phyloP scores from a whole-genome alignment of 805 yeast genomes.

The Saturnispora saitoi region DNA sequence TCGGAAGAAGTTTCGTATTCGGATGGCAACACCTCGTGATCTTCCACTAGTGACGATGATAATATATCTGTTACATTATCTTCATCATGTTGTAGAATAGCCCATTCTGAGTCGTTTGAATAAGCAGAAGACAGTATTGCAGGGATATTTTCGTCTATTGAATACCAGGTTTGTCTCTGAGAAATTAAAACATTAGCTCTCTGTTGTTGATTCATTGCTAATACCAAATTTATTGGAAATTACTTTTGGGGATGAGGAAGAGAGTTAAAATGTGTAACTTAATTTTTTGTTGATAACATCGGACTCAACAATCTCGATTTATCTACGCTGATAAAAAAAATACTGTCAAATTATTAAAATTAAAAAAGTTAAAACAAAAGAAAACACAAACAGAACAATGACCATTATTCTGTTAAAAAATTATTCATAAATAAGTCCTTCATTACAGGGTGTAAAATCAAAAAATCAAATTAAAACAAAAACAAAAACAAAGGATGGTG shows the following conservation, averaged over 20 bases:
- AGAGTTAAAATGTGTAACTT: no score
- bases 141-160: background rate
- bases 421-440: background rate
- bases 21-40: background rate
- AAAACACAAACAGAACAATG: background rate
- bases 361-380: background rate
- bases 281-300: background rate
- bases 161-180: background rate
- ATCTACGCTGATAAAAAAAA: background rate
- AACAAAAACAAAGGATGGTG: background rate
- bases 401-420: background rate
- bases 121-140: background rate
- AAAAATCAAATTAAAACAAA: background rate
- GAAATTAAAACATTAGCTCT: background rate
- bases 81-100: background rate
- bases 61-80: constrained; percentile 1
- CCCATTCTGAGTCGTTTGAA: constrained; percentile 6
- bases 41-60: background rate
- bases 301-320: background rate
- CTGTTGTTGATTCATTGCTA: constrained; percentile 1
- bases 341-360: background rate
- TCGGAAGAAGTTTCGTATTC: background rate
- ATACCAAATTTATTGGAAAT: no score
- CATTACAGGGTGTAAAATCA: background rate
- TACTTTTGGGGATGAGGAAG: no score